Percentiles rank a stretch among this genome's conserved stretches.
These are phyloP conservation scores for Akebia trifoliata DNA, from an alignment of 164 flowering plant genomes.

Conservation along the genomic window DNA sequence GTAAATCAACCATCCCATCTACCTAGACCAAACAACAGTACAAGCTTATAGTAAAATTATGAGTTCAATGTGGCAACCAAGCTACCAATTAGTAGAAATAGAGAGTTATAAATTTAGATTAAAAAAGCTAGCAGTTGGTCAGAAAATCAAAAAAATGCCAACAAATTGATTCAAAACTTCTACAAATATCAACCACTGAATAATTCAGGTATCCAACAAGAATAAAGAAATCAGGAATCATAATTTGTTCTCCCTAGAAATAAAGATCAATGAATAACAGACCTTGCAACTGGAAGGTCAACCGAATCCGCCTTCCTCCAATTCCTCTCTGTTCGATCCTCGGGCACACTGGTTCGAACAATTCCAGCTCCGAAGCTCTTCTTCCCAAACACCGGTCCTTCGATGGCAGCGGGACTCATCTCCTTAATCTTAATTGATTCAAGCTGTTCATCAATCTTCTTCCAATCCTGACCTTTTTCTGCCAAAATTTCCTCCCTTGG, in stretches of 20 bases:
- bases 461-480: slow-evolving; percentile 89
- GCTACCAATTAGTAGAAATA: no score
- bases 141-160: no score
- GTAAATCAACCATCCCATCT: not conserved
- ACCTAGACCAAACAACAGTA: not conserved
- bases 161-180: not conserved
- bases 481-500: slow-evolving; percentile 96
- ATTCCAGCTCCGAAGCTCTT: slow-evolving; percentile 42
- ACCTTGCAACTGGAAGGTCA: slow-evolving; percentile 32
- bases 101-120: no score
- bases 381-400: slow-evolving; percentile 23
- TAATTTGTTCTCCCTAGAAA: not conserved
- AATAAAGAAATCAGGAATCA: not conserved
- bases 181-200: not conserved
- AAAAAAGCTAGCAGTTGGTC: no score
- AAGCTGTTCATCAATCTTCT: slow-evolving; percentile 84
- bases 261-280: slow-evolving; percentile 6
- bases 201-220: not conserved
- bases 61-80: no score
- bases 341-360: slow-evolving; percentile 27
- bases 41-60: not conserved
- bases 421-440: slow-evolving; percentile 67
- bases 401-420: slow-evolving; percentile 7
- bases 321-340: slow-evolving; percentile 35
- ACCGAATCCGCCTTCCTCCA: slow-evolving; percentile 65